Evolutionary conservation across 208 protist genomes (phyloP), one percentile per base, ranked within the genome.

Genomic region (Leishmania mexicana): DNA sequence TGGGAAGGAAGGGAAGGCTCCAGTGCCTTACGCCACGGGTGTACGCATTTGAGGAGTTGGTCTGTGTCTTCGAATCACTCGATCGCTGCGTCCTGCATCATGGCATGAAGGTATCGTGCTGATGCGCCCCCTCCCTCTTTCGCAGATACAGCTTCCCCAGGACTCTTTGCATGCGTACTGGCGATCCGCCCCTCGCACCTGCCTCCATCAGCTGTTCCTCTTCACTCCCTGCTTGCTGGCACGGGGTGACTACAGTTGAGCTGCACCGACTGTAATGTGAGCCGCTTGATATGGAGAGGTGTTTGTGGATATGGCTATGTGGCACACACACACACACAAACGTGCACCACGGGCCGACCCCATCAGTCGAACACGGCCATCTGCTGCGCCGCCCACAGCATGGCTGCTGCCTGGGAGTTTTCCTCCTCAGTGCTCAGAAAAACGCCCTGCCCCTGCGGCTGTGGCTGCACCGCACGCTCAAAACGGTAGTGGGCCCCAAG

Each of bases 301-400:
- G 21, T 11, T 17, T 17, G 64, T 42, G 35, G 11, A 24, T 70
- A 31, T 42, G 64, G 60, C 21, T 0, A 17, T 70, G 11, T 8
- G 35, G 64, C 64, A 24, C 21, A 40, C 64, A 47, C 65, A 57
- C 45, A 75, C 11, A 75, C 31, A 38, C 11, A 38, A 11, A 75
- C 2, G n/a, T 19, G n/a, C 1, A n/a, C 19, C 31, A n/a, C n/a
- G 7, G 31, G 47, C 2, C 35, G 4, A 8, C 47, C 40, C 71
- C 47, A 75, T 54, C n/a, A 65, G 5, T 78, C 49, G 2, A 65
- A 6, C 19, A 31, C 45, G 19, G 31, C 15, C 75, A 78, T 78
- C 75, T 78, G 49, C 35, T 78, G 49, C 24, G 75, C 75, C 3
- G 75, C 75, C 75, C 75, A 78, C 54, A 78, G 51, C 75, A 78